Evolutionary conservation across 306 rosid species (phyloP).

Genomic region (Morella rubra): DNA sequence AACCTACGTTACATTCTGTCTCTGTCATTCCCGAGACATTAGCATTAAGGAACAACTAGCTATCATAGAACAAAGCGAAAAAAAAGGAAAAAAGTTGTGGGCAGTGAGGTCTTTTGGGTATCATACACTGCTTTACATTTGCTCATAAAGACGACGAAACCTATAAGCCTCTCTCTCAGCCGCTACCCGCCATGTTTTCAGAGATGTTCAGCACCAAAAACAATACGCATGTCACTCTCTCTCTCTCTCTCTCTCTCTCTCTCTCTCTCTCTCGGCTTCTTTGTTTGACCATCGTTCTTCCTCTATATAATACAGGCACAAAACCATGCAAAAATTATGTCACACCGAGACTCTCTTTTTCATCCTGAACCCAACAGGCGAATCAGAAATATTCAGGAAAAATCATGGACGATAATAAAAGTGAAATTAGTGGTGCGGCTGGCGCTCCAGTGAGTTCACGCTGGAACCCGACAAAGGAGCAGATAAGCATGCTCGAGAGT

Average conservation of each 20-base stretch:
- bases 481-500: constrained; percentile 65
- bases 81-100: constrained; percentile 13
- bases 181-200: constrained; percentile 91
- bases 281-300: constrained; percentile 35
- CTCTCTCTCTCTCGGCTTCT: constrained; percentile 12
- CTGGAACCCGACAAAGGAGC: constrained; percentile 96
- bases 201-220: constrained; percentile 83
- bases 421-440: neutral
- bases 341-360: neutral
- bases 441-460: constrained; percentile 40
- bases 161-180: constrained; percentile 33
- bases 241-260: constrained; percentile 29
- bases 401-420: constrained; percentile 30
- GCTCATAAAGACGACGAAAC: constrained; percentile 35
- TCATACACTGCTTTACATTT: constrained; percentile 17
- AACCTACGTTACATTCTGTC: constrained; percentile 28
- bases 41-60: constrained; percentile 37
- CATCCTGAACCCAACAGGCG: neutral
- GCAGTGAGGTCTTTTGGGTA: constrained; percentile 33
- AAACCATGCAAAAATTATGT: constrained; percentile 32
- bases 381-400: neutral
- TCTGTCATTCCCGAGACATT: constrained; percentile 80
- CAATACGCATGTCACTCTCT: constrained; percentile 88
- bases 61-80: constrained; percentile 25
- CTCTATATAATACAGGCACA: constrained; percentile 43